These are phyloP conservation scores for Aspergillus hortae DNA, from an alignment of 2,329 filamentous ascomycete species.

Conservation along the genomic window DNA sequence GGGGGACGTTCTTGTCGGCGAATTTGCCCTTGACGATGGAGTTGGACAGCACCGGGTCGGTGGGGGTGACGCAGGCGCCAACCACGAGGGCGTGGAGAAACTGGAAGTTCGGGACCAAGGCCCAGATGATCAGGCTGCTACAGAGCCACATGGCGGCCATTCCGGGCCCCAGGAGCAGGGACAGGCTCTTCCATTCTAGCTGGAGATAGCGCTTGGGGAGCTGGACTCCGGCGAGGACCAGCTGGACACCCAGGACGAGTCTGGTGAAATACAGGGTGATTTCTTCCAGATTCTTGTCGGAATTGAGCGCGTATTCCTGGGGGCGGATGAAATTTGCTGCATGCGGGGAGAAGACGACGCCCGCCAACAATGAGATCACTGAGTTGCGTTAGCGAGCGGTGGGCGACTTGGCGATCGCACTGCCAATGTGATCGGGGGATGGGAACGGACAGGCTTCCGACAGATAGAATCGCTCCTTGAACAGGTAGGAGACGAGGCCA, in stretches of 20 bases:
- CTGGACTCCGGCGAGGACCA: slow-evolving; percentile 84
- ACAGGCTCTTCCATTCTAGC: slow-evolving; percentile 72
- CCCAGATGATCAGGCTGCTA: slow-evolving; percentile 77
- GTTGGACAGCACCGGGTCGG: slow-evolving; percentile 82
- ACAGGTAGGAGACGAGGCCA: slow-evolving; percentile 80
- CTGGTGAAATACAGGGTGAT: slow-evolving; percentile 83
- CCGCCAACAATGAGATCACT: slow-evolving; percentile 82
- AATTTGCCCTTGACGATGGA: slow-evolving; percentile 92
- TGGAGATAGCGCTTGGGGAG: slow-evolving; percentile 77
- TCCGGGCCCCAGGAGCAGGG: slow-evolving; percentile 72
- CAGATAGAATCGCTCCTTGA: slow-evolving; percentile 86
- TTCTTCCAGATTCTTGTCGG: slow-evolving; percentile 58
- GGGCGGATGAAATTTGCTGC: slow-evolving; percentile 73
- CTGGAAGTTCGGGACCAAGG: slow-evolving; percentile 64
- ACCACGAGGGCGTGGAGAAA: slow-evolving; percentile 78
- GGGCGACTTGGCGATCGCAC: background rate
- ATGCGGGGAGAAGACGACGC: slow-evolving; percentile 73
- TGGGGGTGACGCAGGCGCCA: slow-evolving; percentile 85
- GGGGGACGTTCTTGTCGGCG: slow-evolving; percentile 84
- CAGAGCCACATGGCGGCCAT: slow-evolving; percentile 85
- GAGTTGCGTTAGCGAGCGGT: slow-evolving; percentile 7
- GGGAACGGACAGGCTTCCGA: slow-evolving; percentile 76
- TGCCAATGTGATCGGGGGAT: background rate
- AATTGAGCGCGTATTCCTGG: slow-evolving; percentile 65
- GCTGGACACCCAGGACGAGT: slow-evolving; percentile 83